These are phyloP conservation scores for Verticillium dahliae DNA, from an alignment of 2,329 filamentous ascomycete genomes.

Conservation along the genomic window DNA sequence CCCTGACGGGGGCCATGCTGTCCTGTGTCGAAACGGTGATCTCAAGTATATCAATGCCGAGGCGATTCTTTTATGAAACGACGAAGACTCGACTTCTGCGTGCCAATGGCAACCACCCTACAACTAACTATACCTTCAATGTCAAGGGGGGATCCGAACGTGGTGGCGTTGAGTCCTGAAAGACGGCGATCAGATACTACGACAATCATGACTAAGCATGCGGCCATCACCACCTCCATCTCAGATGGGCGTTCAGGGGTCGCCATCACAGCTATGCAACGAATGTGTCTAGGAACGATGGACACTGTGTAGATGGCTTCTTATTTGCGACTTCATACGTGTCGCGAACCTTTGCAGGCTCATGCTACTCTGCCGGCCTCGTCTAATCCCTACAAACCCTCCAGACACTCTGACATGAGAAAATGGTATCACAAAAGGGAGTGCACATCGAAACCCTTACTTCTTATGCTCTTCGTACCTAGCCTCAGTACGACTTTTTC, in stretches of 20 bases:
- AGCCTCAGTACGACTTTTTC: background rate
- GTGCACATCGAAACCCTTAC: background rate
- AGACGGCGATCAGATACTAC: background rate
- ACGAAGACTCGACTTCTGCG: too few species aligned
- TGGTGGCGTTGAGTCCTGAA: background rate
- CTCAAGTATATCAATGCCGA: too few species aligned
- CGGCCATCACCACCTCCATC: background rate
- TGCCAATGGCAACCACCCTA: too few species aligned
- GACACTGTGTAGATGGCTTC: background rate
- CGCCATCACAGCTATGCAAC: too few species aligned
- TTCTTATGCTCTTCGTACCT: background rate
- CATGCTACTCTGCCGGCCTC: background rate
- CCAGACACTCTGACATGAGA: background rate
- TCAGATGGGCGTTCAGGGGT: too few species aligned
- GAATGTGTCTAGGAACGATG: too few species aligned
- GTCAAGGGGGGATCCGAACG: background rate
- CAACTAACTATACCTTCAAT: too few species aligned
- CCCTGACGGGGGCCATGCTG: slow-evolving; percentile 33
- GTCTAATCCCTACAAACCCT: background rate
- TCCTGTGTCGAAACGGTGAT: background rate
- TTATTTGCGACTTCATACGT: background rate
- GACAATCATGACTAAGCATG: background rate
- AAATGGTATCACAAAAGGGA: background rate
- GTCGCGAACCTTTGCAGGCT: background rate
- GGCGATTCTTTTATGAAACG: too few species aligned